Evolutionary conservation across 1,139 yeast species (phyloP).

Genomic region (Candida sp.): DNA sequence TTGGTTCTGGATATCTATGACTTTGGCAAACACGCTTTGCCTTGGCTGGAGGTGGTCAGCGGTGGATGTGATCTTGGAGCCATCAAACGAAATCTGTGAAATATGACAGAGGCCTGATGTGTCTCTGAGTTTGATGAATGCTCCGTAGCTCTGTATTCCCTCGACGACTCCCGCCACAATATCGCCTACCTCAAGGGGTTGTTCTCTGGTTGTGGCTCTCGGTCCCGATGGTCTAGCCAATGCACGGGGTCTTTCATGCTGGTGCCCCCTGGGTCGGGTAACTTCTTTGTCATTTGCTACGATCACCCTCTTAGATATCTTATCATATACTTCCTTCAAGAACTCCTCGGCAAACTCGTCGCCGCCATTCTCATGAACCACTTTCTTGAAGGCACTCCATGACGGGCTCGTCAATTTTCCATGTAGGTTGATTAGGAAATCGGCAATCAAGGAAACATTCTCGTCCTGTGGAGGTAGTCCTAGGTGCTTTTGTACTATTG

Average conservation of each 20-base stretch:
- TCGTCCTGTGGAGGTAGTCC: conserved; percentile 21
- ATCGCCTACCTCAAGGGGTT: conserved; percentile 37
- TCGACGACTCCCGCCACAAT: conserved; percentile 66
- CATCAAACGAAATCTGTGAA: conserved; percentile 61
- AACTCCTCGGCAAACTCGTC: conserved; percentile 55
- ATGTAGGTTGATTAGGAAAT: conserved; percentile 58
- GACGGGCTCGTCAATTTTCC: conserved; percentile 21
- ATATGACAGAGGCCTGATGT: conserved; percentile 75
- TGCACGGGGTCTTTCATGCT: too few relatives aligned
- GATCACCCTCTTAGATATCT: conserved; percentile 17
- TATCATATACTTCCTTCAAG: conserved; percentile 36
- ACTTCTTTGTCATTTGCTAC: background rate
- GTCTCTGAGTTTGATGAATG: conserved; percentile 55
- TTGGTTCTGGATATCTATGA: conserved; percentile 48
- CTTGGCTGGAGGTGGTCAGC: conserved; percentile 58
- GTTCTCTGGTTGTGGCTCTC: background rate
- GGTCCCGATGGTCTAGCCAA: too few relatives aligned
- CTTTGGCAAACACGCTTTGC: conserved; percentile 70
- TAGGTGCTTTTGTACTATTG: conserved; percentile 9
- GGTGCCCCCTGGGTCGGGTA: too few relatives aligned
- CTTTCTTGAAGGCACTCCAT: conserved; percentile 40
- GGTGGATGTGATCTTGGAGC: conserved; percentile 57
- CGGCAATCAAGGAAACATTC: conserved; percentile 54
- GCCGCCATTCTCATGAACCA: conserved; percentile 63
- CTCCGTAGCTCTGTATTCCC: conserved; percentile 73